Percentiles rank a stretch among this genome's conserved stretches.
phyloP scores from a whole-genome alignment of 2,329 filamentous ascomycete genomes.

The Microdochium trichocladiopsis region DNA sequence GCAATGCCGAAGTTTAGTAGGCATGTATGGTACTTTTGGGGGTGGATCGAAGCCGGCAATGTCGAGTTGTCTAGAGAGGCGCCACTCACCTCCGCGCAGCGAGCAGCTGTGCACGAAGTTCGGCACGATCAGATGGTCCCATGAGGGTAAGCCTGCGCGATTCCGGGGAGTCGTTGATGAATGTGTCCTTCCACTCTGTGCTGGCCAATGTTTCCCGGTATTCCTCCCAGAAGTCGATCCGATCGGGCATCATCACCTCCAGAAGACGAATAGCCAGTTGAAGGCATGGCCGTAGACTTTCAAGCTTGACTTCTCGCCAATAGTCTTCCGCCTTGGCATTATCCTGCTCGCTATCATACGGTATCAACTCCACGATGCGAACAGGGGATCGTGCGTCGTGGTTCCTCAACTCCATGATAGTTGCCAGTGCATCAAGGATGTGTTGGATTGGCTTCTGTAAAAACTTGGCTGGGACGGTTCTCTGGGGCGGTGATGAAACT shows the following conservation, averaged over 20 bases:
- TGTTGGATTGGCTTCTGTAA: constrained; percentile 1
- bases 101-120: background rate
- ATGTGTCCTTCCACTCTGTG: constrained; percentile 11
- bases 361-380: constrained; percentile 13
- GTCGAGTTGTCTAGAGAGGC: background rate
- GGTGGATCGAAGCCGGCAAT: too few relatives aligned
- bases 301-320: constrained; percentile 9
- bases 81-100: background rate
- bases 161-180: constrained; percentile 13
- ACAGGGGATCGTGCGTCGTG: constrained; percentile 14
- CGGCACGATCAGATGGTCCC: constrained; percentile 2
- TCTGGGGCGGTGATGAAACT: constrained; percentile 2
- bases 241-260: constrained; percentile 10
- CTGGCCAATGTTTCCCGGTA: constrained; percentile 9
- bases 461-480: background rate
- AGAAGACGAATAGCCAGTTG: constrained; percentile 12
- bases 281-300: constrained; percentile 14
- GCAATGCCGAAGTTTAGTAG: too few relatives aligned
- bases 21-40: too few relatives aligned
- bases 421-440: constrained; percentile 2
- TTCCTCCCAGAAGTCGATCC: constrained; percentile 11
- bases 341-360: background rate
- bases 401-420: constrained; percentile 9
- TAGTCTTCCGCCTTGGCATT: background rate
- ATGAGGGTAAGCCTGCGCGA: constrained; percentile 3